A percentile compares a stretch with the other conserved stretches of the same genome.
Conservation (phyloP, 768 basidiomycete species). For the Auriscalpium microsporum region DNA sequence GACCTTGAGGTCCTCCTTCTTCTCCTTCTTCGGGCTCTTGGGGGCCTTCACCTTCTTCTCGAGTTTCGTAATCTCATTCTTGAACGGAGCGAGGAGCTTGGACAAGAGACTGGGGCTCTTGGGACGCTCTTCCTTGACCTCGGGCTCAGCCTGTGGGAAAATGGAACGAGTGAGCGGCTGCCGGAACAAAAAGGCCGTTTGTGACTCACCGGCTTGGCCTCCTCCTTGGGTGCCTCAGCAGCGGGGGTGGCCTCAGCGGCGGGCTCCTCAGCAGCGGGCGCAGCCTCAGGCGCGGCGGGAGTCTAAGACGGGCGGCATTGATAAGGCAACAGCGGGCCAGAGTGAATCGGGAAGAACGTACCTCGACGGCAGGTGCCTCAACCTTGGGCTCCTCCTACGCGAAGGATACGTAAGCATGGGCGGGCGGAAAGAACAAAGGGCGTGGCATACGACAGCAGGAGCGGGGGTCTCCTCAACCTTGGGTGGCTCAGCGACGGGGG, state of each 20-base stretch:
- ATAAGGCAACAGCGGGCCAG: slow-evolving; percentile 1
- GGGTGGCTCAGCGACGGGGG: slow-evolving; percentile 30
- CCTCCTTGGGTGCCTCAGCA: slow-evolving; percentile 20
- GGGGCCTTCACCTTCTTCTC: slow-evolving; percentile 40
- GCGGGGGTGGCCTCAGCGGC: slow-evolving; percentile 23
- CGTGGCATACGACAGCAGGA: slow-evolving; percentile 26
- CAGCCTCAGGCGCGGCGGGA: slow-evolving; percentile 16
- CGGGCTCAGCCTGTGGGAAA: slow-evolving; percentile 34
- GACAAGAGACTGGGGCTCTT: slow-evolving; percentile 72
- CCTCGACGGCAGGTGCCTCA: slow-evolving; percentile 30
- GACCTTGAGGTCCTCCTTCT: slow-evolving; percentile 64
- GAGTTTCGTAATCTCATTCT: slow-evolving; percentile 21
- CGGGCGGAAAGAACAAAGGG: slow-evolving; percentile 3
- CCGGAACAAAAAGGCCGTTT: not conserved
- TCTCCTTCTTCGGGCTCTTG: slow-evolving; percentile 65
- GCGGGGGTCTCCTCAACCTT: slow-evolving; percentile 33
- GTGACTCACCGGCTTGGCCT: slow-evolving; percentile 26
- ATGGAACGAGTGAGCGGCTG: not conserved
- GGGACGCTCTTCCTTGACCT: slow-evolving; percentile 64
- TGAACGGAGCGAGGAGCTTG: slow-evolving; percentile 77
- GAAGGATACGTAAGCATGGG: not conserved
- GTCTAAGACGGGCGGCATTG: slow-evolving; percentile 24
- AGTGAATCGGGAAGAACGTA: slow-evolving; percentile 12
- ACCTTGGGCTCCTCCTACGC: slow-evolving; percentile 32
- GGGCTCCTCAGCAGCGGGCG: slow-evolving; percentile 22